Conservation (phyloP, 495 filamentous ascomycete species). For the Durotheca rogersii region DNA sequence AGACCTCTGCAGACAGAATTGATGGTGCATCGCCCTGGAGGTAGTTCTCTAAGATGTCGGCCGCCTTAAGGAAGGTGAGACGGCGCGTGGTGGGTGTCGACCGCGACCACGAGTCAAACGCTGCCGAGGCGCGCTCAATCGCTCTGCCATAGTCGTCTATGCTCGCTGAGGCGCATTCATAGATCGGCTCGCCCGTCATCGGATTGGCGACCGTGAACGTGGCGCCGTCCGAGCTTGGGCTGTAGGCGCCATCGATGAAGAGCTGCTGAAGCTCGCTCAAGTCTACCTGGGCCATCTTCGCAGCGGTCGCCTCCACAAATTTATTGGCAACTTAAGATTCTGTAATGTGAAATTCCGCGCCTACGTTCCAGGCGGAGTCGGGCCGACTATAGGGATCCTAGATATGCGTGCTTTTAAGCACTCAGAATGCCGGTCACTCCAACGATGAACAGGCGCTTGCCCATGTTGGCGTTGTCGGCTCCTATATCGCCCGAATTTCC, state of each 20-base stretch:
- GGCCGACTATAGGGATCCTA: no score
- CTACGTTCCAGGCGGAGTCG: no score
- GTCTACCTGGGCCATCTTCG: background rate
- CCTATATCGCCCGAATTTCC: background rate
- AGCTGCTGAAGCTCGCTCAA: conserved; percentile 46
- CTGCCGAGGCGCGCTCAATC: conserved; percentile 59
- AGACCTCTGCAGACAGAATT: conserved; percentile 45
- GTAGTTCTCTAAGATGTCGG: conserved; percentile 62
- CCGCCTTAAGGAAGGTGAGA: conserved; percentile 65
- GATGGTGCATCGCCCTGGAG: conserved; percentile 61
- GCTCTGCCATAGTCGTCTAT: conserved; percentile 59
- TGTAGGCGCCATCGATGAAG: conserved; percentile 62
- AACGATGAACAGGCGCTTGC: background rate
- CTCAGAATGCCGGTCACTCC: background rate
- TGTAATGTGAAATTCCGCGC: no score
- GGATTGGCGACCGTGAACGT: conserved; percentile 66
- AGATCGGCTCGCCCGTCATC: conserved; percentile 54
- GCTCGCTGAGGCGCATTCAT: conserved; percentile 59
- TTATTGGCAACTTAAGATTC: no score
- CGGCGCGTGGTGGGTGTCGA: conserved; percentile 59
- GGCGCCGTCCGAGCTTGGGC: conserved; percentile 47
- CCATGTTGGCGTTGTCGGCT: no score
- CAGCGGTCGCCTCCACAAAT: background rate
- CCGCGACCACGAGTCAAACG: conserved; percentile 64
- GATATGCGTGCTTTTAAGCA: background rate